Conservation (phyloP, 768 basidiomycete genomes). For the Russula olivacea region DNA sequence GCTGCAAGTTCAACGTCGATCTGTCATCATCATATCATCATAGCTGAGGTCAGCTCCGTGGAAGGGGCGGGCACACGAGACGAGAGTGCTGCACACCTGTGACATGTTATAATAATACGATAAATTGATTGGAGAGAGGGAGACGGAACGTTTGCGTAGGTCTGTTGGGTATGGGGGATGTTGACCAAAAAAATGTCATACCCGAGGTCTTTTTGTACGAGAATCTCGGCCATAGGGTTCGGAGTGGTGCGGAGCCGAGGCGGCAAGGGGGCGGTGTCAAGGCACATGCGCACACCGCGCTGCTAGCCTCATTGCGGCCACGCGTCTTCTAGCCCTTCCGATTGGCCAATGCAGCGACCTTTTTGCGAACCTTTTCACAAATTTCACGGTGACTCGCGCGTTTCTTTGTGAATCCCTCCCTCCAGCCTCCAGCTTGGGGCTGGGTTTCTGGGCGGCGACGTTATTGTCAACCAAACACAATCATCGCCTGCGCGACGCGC, state of each 20-base stretch:
- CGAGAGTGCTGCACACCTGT: neutral
- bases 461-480: too few relatives aligned
- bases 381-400: too few relatives aligned
- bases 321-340: neutral
- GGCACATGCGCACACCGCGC: constrained; percentile 13
- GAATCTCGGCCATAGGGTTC: neutral
- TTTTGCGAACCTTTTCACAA: neutral
- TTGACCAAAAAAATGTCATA: too few relatives aligned
- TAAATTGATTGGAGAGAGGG: neutral
- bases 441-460: too few relatives aligned
- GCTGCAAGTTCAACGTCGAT: constrained; percentile 22
- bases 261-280: neutral
- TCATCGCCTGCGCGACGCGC: too few relatives aligned
- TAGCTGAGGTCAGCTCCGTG: neutral
- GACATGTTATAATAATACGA: constrained; percentile 6
- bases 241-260: neutral
- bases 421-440: too few relatives aligned
- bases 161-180: neutral
- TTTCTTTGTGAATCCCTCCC: too few relatives aligned
- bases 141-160: neutral
- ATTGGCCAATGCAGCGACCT: neutral
- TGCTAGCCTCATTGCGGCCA: constrained; percentile 4
- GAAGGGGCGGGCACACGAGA: too few relatives aligned
- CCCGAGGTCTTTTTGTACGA: constrained; percentile 10
- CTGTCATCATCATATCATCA: neutral